Evolutionary conservation across 2,329 filamentous ascomycete genomes (phyloP), one percentile per base, ranked within the genome.

Genomic region (Claviceps quebecensis): DNA sequence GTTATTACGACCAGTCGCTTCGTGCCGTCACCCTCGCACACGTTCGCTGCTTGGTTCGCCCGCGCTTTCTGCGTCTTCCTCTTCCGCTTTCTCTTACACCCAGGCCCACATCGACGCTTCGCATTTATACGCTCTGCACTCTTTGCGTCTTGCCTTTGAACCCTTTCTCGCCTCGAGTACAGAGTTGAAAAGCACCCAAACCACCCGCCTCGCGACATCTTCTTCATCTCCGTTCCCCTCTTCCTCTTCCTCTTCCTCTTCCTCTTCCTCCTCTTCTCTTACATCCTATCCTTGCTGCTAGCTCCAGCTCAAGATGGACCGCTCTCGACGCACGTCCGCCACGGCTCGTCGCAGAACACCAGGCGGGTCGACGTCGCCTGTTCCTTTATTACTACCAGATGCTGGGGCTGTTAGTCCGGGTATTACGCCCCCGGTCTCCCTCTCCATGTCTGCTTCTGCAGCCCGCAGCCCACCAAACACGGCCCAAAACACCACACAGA

Each of bases 281-380:
- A 8, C 9, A 17, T 38, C 2, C 50, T 52, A 17, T 38, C 2
- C 50, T 52, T 47, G 48, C 43, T 55, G 57, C 61, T 62, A 62
- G 60, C 53, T 57, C 55, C 54, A 58, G 61, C 60, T 60, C 59
- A 52, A 55, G 58, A 67, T 68, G 66, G 65, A 68, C 56, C 66
- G 66, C 61, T 61, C 63, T 61, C 65, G 66, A 58, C 64, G 65
- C 51, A 61, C 65, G 39, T 52, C 58, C 54, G 59, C 58, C 49
- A 60, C 58, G 47, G 57, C 58, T 54, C 65, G 65, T 56, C 66
- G 65, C 58, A 64, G 58, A 53, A 57, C 60, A 37, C 52, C 60
- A 23, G 63, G 59, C 52, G 60, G 58, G 23, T 66, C 65, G 50
- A 55, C 58, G 26, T 59, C 65, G 34, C 60, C 65, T 26, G 65